phyloP scores from a whole-genome alignment of 2,329 filamentous ascomycete species.

The Zymoseptoria pseudotritici region DNA sequence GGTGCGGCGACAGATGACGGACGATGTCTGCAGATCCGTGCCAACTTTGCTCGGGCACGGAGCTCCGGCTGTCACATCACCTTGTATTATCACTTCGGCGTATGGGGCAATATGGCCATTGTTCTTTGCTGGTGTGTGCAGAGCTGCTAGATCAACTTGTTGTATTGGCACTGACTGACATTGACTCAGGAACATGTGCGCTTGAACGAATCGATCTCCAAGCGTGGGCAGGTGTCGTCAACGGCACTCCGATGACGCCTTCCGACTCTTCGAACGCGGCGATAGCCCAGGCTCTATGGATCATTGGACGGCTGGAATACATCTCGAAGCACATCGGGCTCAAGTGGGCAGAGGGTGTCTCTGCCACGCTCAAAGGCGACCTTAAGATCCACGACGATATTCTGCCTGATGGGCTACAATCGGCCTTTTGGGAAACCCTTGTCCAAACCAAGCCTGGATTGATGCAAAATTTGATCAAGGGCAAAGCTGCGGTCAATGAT shows the following conservation, averaged over 20 bases:
- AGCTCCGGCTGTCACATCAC: constrained; percentile 15
- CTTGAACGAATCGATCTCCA: constrained; percentile 22
- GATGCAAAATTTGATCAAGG: neutral
- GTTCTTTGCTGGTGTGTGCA: constrained; percentile 25
- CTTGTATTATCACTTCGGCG: constrained; percentile 22
- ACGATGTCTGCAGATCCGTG: constrained; percentile 25
- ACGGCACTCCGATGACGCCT: constrained; percentile 2
- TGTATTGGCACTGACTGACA: neutral
- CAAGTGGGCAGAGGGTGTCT: constrained; percentile 26
- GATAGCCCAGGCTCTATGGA: constrained; percentile 24
- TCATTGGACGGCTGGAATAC: constrained; percentile 25
- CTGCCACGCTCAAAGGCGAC: constrained; percentile 24
- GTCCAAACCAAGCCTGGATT: neutral
- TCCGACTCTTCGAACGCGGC: constrained; percentile 15
- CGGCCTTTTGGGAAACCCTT: neutral
- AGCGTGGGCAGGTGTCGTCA: constrained; percentile 6
- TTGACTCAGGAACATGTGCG: constrained; percentile 16
- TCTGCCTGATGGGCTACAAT: constrained; percentile 1
- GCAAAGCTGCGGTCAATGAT: neutral
- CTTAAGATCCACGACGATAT: constrained; percentile 17
- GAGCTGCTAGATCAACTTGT: neutral
- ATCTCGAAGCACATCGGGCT: constrained; percentile 23
- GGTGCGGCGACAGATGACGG: constrained; percentile 24
- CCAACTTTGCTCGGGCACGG: constrained; percentile 25
- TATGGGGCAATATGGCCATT: constrained; percentile 28